Evolutionary conservation across 192 early-diverging fungal species (phyloP).

Genomic region (Rhizophagus prolifer): DNA sequence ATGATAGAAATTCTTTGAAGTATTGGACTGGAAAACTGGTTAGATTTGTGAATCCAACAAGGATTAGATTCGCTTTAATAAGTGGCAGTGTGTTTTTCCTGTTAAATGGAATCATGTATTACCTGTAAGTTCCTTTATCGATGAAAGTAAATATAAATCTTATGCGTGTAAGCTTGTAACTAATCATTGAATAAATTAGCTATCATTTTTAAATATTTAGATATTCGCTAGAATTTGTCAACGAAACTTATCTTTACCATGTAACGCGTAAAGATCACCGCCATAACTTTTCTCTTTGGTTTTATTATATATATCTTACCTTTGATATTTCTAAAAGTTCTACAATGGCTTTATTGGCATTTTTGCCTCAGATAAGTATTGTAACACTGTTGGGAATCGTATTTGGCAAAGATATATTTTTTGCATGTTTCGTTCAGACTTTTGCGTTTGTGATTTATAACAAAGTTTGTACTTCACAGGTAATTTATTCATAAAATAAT

Average conservation of each 20-base stretch:
- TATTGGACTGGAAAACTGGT: conserved; percentile 19
- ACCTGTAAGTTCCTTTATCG: conserved; percentile 47
- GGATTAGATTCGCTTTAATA: conserved; percentile 60
- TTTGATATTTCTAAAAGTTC: conserved; percentile 52
- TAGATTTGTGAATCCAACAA: conserved; percentile 53
- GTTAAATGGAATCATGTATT: conserved; percentile 69
- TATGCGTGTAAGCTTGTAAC: not conserved
- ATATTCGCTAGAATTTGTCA: conserved; percentile 82
- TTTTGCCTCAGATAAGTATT: conserved; percentile 79
- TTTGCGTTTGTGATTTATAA: conserved; percentile 96
- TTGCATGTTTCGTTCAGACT: conserved; percentile 91
- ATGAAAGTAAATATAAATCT: not conserved
- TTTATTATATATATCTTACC: conserved; percentile 89
- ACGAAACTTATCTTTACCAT: conserved; percentile 94
- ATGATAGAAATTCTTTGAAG: not conserved
- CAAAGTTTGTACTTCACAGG: conserved; percentile 96
- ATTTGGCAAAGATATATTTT: conserved; percentile 79
- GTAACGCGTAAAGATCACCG: conserved; percentile 94
- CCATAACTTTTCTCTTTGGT: conserved; percentile 98
- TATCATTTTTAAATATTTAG: conserved; percentile 36
- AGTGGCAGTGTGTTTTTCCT: conserved; percentile 65
- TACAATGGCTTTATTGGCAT: conserved; percentile 67
- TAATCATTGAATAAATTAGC: not conserved
- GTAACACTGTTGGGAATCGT: conserved; percentile 66
- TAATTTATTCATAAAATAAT: conserved; percentile 29